Evolutionary conservation across 1,139 yeast genomes (phyloP), one percentile per base, ranked within the genome.

Genomic region (Blastobotrys petasosporus): DNA sequence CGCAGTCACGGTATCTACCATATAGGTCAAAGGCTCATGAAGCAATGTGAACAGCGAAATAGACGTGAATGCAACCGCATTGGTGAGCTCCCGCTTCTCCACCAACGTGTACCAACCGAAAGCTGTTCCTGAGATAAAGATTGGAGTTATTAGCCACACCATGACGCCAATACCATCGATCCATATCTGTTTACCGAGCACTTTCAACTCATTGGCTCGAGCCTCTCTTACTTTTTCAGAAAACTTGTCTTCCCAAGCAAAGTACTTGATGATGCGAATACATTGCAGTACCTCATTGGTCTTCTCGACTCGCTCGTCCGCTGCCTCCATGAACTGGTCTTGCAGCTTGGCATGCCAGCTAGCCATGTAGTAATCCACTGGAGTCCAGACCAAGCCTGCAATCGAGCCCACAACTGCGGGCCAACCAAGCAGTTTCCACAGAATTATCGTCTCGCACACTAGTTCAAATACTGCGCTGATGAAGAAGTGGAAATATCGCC

Each of bases 181-280:
- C 30, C 77, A 49, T 51, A 78, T 75, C 65, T 95, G 77, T 55
- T 68, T 64, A 48, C 74, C 71, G 48, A 74, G 70, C 59, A 90
- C 71, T 56, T 75, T 68, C 51, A 90, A 65, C 65, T 92, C 98
- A 46, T 80, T 79, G 32, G 74, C 74, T 70, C 98, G 82, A 46
- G 87, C 73, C 31, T 76, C 73, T 67, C 79, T 68, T 48, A 90
- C 84, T 38, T 77, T 79, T 45, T 82, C 79, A 54, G 77, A 80
- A 63, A 90, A 90, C 58, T 83, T 82, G 37, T 79, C 75, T 66
- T 92, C 98, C 97, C 98, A 92, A 5, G 96, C 96, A 64, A 92
- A 92, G 60, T 85, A 87, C 66, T 92, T 92, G 70, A 92, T 82
- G 58, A 92, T 86, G 65, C 97, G 78, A 53, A 92, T 90, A 55